Base-by-base conservation (phyloP, 495 filamentous ascomycete genomes). In the Clohesyomyces aquaticus region DNA sequence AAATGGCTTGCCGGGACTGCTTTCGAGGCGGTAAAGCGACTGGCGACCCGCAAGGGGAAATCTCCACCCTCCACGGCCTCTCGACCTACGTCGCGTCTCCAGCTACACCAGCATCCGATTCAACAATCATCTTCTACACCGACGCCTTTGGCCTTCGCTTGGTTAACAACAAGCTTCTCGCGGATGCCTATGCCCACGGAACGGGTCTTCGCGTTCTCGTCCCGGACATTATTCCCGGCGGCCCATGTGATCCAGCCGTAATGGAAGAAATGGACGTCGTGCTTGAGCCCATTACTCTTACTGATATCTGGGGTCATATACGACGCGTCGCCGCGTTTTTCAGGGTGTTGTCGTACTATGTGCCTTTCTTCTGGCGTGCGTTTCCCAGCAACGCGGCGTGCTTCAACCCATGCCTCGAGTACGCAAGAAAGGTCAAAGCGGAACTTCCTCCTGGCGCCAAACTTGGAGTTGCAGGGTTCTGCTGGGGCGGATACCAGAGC, bases 1-100 rank as follows among this genome's bases (percentile, higher is more conserved):
- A n/a, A n/a, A 69, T 69, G 66, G 50, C 66, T 21, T 69, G 66
- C 45, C 61, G 60, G 21, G 66, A 69, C 26, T 69, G 66, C 32
- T 69, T 69, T 41, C 48, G 57, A 29, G 66, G 66, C 32, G 55
- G 55, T 21, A 46, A 18, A 21, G 55, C 55, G 27, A 55, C 55
- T 21, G 59, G 47, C 29, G 43, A 53, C 35, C 66, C 66, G 21
- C 42, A 38, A 14, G 66, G 66, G 19, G 9, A 26, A 11, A 53
- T 56, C 19, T 10, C 35, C 8, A 61, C 61, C 3, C 23, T 65
- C 21, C 28, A 69, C 54, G 56, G 54, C 32, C 16, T 65, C 18
- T n/a, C 18, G 11, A 69, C 66, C 10, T 69, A 69, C 56, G 47
- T 69, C 11, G 61, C 66, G 3, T 32, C 61, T 26, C 35, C 61